A percentile compares a stretch with the other conserved stretches of the same genome.
phyloP scores from a whole-genome alignment of 129 eudicot species.

The Helichrysum umbraculigerum region DNA sequence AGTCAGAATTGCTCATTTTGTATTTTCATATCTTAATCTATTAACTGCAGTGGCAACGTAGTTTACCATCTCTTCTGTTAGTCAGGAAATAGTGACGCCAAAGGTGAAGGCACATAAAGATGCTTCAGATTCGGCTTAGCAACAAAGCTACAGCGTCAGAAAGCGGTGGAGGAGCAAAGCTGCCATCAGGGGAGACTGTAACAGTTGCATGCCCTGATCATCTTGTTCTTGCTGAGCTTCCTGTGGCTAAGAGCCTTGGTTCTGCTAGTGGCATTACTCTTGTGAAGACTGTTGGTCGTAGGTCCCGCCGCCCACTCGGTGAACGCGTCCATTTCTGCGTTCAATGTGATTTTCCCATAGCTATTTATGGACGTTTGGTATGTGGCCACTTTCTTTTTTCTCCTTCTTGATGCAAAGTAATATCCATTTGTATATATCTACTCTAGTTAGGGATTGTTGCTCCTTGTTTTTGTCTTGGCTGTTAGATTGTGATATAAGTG shows the following conservation, averaged over 20 bases:
- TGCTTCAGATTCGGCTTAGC: constrained; percentile 88
- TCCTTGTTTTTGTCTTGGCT: neutral
- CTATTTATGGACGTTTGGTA: constrained; percentile 93
- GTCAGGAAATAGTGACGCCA: neutral
- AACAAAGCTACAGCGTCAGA: constrained; percentile 63
- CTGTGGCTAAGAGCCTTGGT: constrained; percentile 89
- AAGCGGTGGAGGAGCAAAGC: constrained; percentile 53
- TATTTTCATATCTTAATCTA: neutral
- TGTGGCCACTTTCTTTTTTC: constrained; percentile 7
- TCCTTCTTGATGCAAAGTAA: neutral
- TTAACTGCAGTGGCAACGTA: constrained; percentile 11
- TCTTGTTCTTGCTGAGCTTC: constrained; percentile 91
- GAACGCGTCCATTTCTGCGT: constrained; percentile 92
- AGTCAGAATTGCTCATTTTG: neutral
- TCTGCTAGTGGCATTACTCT: constrained; percentile 50
- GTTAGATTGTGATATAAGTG: constrained; percentile 3
- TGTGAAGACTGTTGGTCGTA: constrained; percentile 72
- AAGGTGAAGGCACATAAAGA: constrained; percentile 32
- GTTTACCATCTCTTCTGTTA: neutral
- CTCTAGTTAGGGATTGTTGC: neutral
- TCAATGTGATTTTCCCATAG: constrained; percentile 85
- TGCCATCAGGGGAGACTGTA: constrained; percentile 55
- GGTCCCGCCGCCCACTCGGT: constrained; percentile 83
- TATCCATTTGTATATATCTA: neutral
- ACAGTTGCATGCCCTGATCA: constrained; percentile 96